A percentile compares a stretch with the other conserved stretches of the same genome.
Evolutionary conservation across 768 basidiomycete genomes (phyloP).

Genomic region (Daedalea quercina): DNA sequence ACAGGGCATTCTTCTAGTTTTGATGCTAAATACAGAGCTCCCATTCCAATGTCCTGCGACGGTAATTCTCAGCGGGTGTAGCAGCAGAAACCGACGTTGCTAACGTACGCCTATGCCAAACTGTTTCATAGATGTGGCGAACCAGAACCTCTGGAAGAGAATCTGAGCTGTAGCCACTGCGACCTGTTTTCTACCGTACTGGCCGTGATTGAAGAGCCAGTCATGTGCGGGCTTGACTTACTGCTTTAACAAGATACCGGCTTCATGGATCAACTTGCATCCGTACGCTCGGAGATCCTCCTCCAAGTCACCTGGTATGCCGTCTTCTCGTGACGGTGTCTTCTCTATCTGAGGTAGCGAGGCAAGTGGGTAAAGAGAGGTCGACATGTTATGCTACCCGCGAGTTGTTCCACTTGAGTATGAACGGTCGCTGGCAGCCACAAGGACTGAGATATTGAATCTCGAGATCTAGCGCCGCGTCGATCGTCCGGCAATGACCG

Average conservation of each 20-base stretch:
- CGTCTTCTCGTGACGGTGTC: constrained; percentile 79
- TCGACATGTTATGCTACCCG: constrained; percentile 12
- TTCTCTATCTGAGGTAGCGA: constrained; percentile 70
- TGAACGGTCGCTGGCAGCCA: too few relatives aligned
- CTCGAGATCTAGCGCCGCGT: too few relatives aligned
- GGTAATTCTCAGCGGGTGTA: too few relatives aligned
- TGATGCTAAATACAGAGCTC: constrained; percentile 44
- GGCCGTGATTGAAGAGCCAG: not conserved
- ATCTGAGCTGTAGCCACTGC: constrained; percentile 96
- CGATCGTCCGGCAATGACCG: too few relatives aligned
- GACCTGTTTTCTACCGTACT: constrained; percentile 75
- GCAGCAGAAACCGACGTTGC: not conserved
- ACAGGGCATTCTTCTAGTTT: constrained; percentile 91
- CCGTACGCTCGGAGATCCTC: constrained; percentile 86
- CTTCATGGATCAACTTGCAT: constrained; percentile 92
- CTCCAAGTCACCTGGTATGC: constrained; percentile 74
- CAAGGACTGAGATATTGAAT: too few relatives aligned
- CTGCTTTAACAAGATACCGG: constrained; percentile 88
- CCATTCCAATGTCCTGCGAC: constrained; percentile 48
- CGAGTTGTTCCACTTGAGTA: too few relatives aligned
- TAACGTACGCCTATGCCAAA: constrained; percentile 84
- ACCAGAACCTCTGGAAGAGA: constrained; percentile 96
- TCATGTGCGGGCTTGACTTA: constrained; percentile 29
- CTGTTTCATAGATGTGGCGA: constrained; percentile 88
- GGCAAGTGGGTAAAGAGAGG: constrained; percentile 69